Conservation (phyloP, 352 stramenopile species). For the Thalassiosira mediterranea region DNA sequence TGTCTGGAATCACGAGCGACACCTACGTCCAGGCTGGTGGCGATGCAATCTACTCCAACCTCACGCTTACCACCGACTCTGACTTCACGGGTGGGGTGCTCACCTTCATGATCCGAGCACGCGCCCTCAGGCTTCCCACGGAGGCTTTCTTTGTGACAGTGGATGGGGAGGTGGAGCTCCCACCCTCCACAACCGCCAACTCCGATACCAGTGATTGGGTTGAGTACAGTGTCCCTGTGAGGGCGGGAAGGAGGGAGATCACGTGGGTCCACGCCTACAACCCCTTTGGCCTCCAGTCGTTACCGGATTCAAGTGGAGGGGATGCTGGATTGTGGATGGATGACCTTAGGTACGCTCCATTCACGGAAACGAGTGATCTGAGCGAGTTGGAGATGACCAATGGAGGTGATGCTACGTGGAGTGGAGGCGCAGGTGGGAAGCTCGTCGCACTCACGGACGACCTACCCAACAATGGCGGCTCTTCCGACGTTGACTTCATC, state of each 20-base stretch:
- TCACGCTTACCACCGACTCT: constrained; percentile 24
- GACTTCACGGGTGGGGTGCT: constrained; percentile 26
- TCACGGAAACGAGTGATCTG: constrained; percentile 4
- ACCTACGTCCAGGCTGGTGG: not conserved
- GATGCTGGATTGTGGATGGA: constrained; percentile 41
- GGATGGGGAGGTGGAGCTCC: constrained; percentile 23
- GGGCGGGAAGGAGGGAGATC: constrained; percentile 5
- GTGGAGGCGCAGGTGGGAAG: not conserved
- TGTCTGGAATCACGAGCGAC: constrained; percentile 9
- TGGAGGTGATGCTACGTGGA: constrained; percentile 12
- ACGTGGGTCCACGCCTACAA: constrained; percentile 44
- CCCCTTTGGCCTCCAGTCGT: constrained; percentile 34
- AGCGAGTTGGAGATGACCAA: constrained; percentile 32
- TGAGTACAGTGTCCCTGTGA: constrained; percentile 43
- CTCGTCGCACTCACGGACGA: constrained; percentile 24
- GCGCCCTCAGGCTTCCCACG: constrained; percentile 23
- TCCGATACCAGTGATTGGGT: constrained; percentile 12
- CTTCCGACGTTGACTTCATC: constrained; percentile 31
- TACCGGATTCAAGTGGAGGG: constrained; percentile 14
- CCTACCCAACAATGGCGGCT: constrained; percentile 1
- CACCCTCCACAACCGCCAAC: not conserved
- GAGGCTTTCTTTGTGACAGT: constrained; percentile 44
- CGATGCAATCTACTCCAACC: constrained; percentile 29
- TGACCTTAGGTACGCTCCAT: constrained; percentile 35
- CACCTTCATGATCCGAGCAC: constrained; percentile 21